Base-by-base conservation (phyloP, 768 basidiomycete genomes). In the Asterophora lycoperdoides region DNA sequence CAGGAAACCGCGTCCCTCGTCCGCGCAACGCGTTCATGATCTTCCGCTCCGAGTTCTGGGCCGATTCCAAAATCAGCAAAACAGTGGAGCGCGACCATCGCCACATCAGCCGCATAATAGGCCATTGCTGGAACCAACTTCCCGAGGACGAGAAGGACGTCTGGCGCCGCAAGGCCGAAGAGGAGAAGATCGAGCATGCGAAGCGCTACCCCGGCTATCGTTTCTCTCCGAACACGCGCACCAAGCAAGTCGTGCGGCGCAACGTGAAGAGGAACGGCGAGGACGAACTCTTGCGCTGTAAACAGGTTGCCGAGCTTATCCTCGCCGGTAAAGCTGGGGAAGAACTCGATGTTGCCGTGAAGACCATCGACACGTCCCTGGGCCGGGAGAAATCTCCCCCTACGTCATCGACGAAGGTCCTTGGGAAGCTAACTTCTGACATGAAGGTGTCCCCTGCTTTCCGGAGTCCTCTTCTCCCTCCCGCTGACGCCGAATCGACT, bases 1-100 rank as follows among this genome's bases (percentile, higher is more conserved):
- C 69, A 50, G 66, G 67, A 8, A 72, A 71, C 30, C 82, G 82
- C 60, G 78, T 91, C 32, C 82, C 81, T 28, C 82, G 90, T 11
- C 91, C 91, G 1, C 76, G 86, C 47, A 94, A 93, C 60, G 84
- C 89, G 8, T 94, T 92, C 73, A 89, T 84, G 72, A 75, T 83
- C 61, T 84, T 77, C 62, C 75, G 81, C 17, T 83, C 78, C 19
- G 78, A 75, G 47, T 80, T 84, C 43, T 77, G 78, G 34, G 73
- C 76, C 3, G 70, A 72, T 6, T 72, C 76, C 35, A 78, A 75
- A 51, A 71, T 80, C 51, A 62, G 55, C 42, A 65, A 68, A n/a
- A 63, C 59, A 15, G 67, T 81, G 54, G 81, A 83, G 58, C 71
- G 68, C 53, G 78, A 83, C 58, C 76, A 81, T 57, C 68, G 79